A percentile compares a stretch with the other conserved stretches of the same genome.
These are phyloP conservation scores for Arthrobotrys conoides DNA, from an alignment of 2,329 filamentous ascomycete species.

Conservation along the genomic window DNA sequence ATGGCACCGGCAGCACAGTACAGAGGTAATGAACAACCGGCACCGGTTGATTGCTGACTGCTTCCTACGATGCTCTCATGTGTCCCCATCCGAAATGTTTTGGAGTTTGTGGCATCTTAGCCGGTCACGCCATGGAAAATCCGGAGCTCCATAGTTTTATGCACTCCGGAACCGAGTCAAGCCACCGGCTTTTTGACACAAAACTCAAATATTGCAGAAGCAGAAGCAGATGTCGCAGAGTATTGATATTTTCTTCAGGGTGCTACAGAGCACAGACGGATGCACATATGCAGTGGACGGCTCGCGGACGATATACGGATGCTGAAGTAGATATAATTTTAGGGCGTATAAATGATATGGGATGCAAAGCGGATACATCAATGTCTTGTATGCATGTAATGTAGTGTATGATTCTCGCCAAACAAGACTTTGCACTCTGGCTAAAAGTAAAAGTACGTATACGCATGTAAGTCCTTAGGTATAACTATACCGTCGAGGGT, in stretches of 20 bases:
- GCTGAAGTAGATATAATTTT: background rate
- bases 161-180: conserved; percentile 59
- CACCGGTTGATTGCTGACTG: conserved; percentile 43
- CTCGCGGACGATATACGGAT: background rate
- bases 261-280: conserved; percentile 1
- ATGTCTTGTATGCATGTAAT: conserved; percentile 3
- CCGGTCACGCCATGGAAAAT: conserved; percentile 59
- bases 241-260: background rate
- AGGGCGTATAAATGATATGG: background rate
- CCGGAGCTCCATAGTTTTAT: conserved; percentile 58
- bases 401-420: background rate
- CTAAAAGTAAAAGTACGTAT: conserved; percentile 18
- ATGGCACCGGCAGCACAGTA: conserved; percentile 15
- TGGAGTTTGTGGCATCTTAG: conserved; percentile 53
- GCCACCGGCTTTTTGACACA: conserved; percentile 53
- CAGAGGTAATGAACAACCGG: conserved; percentile 13
- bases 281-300: conserved; percentile 7
- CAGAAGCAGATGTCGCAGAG: background rate
- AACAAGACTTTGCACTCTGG: conserved; percentile 3
- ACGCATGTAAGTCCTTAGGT: background rate
- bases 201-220: conserved; percentile 5
- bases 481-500: conserved; percentile 3
- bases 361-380: background rate
- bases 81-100: conserved; percentile 40
- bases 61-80: conserved; percentile 44